phyloP scores from a whole-genome alignment of 1,284 basidiomycete species.

The Omphalotus olearius region DNA sequence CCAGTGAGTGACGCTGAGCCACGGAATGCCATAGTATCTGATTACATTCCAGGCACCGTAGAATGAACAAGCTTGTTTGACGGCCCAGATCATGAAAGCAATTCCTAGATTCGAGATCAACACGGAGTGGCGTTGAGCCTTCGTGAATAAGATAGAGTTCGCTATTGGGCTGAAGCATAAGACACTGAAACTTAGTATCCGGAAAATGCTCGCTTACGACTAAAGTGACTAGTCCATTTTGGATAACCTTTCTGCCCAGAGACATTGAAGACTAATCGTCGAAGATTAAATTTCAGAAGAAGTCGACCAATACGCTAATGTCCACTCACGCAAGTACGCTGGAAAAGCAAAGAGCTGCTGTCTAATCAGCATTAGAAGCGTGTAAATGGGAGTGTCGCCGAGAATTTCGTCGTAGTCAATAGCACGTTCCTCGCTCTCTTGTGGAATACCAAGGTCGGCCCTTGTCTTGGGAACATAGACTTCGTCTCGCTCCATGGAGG shows the following conservation, averaged over 20 bases:
- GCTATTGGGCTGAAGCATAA: constrained; percentile 19
- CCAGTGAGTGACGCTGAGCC: constrained; percentile 37
- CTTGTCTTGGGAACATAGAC: constrained; percentile 28
- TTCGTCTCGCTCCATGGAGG: constrained; percentile 33
- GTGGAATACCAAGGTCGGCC: constrained; percentile 23
- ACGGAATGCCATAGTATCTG: constrained; percentile 36
- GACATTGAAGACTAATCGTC: constrained; percentile 47
- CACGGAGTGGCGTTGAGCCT: constrained; percentile 29
- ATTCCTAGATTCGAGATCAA: constrained; percentile 35
- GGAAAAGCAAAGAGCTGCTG: constrained; percentile 76
- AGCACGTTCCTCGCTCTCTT: neutral
- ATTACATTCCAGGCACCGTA: constrained; percentile 28
- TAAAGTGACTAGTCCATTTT: constrained; percentile 57
- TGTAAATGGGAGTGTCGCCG: constrained; percentile 58
- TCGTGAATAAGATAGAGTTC: constrained; percentile 33
- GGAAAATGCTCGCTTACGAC: constrained; percentile 34
- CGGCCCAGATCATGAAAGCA: constrained; percentile 24
- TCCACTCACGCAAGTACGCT: constrained; percentile 48
- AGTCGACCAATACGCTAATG: constrained; percentile 35
- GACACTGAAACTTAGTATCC: neutral
- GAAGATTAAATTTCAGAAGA: neutral
- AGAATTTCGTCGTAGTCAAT: constrained; percentile 50
- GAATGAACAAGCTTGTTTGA: constrained; percentile 20
- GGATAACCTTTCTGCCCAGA: constrained; percentile 69
- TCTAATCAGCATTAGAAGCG: constrained; percentile 46